phyloP scores from a whole-genome alignment of 257 asterid genomes.

The Jasminum sambac region DNA sequence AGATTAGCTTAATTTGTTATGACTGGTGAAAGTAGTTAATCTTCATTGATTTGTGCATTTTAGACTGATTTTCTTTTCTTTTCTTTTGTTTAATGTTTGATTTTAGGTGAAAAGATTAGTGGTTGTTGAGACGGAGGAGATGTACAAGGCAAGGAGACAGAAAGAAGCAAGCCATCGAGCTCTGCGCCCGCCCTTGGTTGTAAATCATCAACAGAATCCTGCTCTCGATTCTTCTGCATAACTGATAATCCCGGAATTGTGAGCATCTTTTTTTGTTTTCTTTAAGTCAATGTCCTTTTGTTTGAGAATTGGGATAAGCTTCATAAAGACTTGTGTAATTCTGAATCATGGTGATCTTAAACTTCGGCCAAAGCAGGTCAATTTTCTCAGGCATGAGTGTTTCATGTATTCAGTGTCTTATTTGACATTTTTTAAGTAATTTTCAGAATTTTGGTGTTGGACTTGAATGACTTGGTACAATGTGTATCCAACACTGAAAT shows the following conservation, averaged over 20 bases:
- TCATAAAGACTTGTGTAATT: background rate
- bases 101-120: constrained; percentile 61
- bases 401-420: background rate
- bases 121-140: constrained; percentile 73
- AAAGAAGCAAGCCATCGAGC: constrained; percentile 37
- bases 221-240: constrained; percentile 32
- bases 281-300: background rate
- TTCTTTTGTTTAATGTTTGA: background rate
- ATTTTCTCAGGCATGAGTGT: background rate
- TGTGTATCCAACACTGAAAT: background rate
- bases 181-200: constrained; percentile 50
- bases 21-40: background rate
- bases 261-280: constrained; percentile 2
- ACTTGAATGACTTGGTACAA: background rate
- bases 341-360: background rate
- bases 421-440: background rate
- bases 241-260: constrained; percentile 25
- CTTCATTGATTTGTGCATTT: background rate
- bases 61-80: background rate
- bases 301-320: background rate
- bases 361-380: background rate
- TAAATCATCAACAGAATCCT: constrained; percentile 45
- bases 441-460: background rate
- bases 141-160: constrained; percentile 58
- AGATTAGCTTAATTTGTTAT: background rate